Base-by-base conservation (phyloP, 805 yeast species). In the Yamadazyma nakazawae region DNA sequence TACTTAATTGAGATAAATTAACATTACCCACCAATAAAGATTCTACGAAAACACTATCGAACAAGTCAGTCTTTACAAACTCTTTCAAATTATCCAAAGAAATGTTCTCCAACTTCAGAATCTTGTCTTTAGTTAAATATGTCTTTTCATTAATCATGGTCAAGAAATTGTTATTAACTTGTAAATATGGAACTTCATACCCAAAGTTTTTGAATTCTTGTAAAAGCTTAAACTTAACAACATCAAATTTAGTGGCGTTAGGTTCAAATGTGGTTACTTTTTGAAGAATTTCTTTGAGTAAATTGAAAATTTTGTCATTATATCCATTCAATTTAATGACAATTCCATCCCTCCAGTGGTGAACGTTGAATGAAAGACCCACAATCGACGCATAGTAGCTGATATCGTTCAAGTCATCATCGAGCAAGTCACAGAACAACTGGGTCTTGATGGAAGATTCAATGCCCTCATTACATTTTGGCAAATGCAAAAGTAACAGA, bases 321-420 rank as follows among this genome's bases (percentile, higher is more conserved):
- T 84, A 94, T 2, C 99, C 99, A 34, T 75, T 71, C 18, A 89
- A 71, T 40, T 79, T 79, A 37, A 92, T 59, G 34, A 78, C 76
- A 35, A 91, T 58, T 0, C 97, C 96, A 54, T 84, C 89, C 51
- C 84, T 76, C 46, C 84, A 79, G 48, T 78, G 69, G 26, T 74
- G 64, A 35, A 91, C 72, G 2, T 74, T 66, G 48, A 82, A 81
- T 43, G 75, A 68, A 47, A 89, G 74, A 0, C 94, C 94, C 1
- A 94, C 96, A 46, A 90, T 74, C 8, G 81, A 78, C 0, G 99
- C 97, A 59, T 87, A 85, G 58, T 92, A 92, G 9, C 88, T 80
- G 44, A 82, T 67, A 57, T 89, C 91, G 55, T 81, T 81, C 52
- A 94, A 70, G 31, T 79, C 80, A 58, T 91, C 97, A 43, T 81